Percentiles rank a stretch among this genome's conserved stretches.
phyloP scores from a whole-genome alignment of 768 basidiomycete species.

The Boletus vinaceobasis region DNA sequence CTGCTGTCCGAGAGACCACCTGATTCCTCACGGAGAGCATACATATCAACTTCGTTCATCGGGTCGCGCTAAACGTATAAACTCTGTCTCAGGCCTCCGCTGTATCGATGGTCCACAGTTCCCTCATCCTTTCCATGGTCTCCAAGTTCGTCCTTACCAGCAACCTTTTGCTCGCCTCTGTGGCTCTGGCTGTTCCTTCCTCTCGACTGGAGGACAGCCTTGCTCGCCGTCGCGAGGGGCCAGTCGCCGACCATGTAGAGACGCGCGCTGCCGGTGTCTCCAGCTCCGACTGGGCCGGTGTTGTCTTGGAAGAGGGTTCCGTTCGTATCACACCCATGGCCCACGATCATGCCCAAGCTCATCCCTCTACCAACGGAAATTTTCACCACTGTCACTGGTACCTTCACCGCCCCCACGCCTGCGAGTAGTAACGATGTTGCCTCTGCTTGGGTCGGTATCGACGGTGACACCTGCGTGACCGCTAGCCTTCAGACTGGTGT shows the following conservation, averaged over 20 bases:
- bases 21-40: background rate
- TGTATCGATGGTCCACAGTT: background rate
- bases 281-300: constrained; percentile 19
- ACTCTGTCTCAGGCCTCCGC: background rate
- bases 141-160: constrained; percentile 13
- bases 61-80: constrained; percentile 8
- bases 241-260: constrained; percentile 9
- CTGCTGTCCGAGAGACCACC: background rate
- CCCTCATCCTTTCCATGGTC: constrained; percentile 12
- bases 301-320: constrained; percentile 1
- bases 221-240: constrained; percentile 11
- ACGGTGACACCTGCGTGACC: constrained; percentile 11
- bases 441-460: constrained; percentile 26
- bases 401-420: constrained; percentile 19
- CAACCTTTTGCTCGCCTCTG: constrained; percentile 18
- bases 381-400: constrained; percentile 18
- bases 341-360: background rate
- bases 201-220: constrained; percentile 11
- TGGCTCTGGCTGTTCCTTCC: constrained; percentile 12
- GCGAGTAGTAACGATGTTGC: constrained; percentile 6
- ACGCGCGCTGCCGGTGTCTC: background rate
- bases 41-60: background rate
- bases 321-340: constrained; percentile 5
- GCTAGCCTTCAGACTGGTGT: constrained; percentile 22
- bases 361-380: constrained; percentile 9